A percentile compares a stretch with the other conserved stretches of the same genome.
Evolutionary conservation across 73 alveolate genomes (phyloP).

Genomic region (Urostyla sp.): DNA sequence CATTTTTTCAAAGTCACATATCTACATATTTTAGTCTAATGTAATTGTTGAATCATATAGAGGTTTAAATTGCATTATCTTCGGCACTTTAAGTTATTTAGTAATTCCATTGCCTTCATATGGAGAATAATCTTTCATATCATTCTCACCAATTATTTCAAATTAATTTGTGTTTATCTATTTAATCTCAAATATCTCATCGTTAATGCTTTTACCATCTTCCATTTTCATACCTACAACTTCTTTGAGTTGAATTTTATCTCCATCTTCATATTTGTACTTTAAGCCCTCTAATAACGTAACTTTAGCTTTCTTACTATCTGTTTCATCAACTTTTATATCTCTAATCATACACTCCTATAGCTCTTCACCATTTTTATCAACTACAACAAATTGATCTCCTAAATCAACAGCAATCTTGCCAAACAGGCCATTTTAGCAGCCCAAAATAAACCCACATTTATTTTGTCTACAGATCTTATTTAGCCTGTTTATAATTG

Average conservation of each 20-base stretch:
- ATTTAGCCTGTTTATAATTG: conserved; percentile 65
- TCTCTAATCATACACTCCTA: conserved; percentile 84
- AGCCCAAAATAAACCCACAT: conserved; percentile 78
- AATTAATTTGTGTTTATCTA: conserved; percentile 53
- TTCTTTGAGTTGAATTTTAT: conserved; percentile 83
- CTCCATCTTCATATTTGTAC: conserved; percentile 94
- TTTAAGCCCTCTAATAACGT: conserved; percentile 86
- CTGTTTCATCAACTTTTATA: conserved; percentile 60
- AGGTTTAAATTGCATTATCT: neutral
- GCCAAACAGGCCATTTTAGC: conserved; percentile 86
- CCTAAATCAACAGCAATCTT: conserved; percentile 93
- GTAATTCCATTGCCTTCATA: conserved; percentile 51
- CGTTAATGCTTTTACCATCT: conserved; percentile 68
- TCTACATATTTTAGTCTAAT: conserved; percentile 15
- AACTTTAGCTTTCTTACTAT: conserved; percentile 61
- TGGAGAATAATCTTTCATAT: neutral
- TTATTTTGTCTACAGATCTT: conserved; percentile 78
- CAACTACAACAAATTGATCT: conserved; percentile 85
- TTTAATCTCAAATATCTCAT: conserved; percentile 68
- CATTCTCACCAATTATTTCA: conserved; percentile 9
- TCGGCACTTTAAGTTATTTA: conserved; percentile 40
- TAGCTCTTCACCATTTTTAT: conserved; percentile 94
- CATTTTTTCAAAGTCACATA: conserved; percentile 40
- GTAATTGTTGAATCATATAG: neutral
- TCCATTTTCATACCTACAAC: conserved; percentile 83